Evolutionary conservation across 192 early-diverging fungal genomes (phyloP).

Genomic region (Coemansia sp.): DNA sequence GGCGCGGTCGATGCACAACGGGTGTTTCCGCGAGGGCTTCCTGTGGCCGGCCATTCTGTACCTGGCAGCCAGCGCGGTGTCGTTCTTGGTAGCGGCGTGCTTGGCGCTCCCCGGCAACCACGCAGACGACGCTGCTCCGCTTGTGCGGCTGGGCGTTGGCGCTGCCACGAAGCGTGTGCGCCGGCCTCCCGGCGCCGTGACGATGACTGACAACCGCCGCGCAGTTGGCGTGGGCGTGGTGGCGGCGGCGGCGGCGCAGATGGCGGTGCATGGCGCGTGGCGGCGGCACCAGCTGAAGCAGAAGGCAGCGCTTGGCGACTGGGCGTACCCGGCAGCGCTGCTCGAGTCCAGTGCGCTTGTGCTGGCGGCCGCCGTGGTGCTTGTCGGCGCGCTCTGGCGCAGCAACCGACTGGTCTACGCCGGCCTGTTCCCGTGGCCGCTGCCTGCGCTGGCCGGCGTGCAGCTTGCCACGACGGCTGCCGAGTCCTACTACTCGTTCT

Average conservation of each 20-base stretch:
- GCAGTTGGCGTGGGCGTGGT: not conserved
- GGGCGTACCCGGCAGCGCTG: not conserved
- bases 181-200: slow-evolving; percentile 17
- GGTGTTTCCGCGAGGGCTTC: slow-evolving; percentile 15
- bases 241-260: slow-evolving; percentile 7
- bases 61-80: not conserved
- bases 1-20: slow-evolving; percentile 14
- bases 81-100: not conserved
- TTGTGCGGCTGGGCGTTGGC: not conserved
- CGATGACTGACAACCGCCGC: slow-evolving; percentile 27
- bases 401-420: slow-evolving; percentile 17
- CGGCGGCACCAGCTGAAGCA: not conserved
- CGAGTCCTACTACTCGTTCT: slow-evolving; percentile 41
- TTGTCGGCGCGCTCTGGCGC: not conserved
- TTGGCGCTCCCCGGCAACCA: not conserved
- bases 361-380: not conserved
- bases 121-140: not conserved
- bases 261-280: slow-evolving; percentile 1
- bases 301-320: too few relatives aligned
- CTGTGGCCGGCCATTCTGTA: slow-evolving; percentile 28
- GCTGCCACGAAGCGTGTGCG: slow-evolving; percentile 10
- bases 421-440: slow-evolving; percentile 32
- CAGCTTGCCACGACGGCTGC: slow-evolving; percentile 11
- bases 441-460: slow-evolving; percentile 8
- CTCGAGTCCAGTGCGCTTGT: not conserved